These are phyloP conservation scores for Debaryomyces sp. DNA, from an alignment of 1,139 yeast species.

Conservation along the genomic window DNA sequence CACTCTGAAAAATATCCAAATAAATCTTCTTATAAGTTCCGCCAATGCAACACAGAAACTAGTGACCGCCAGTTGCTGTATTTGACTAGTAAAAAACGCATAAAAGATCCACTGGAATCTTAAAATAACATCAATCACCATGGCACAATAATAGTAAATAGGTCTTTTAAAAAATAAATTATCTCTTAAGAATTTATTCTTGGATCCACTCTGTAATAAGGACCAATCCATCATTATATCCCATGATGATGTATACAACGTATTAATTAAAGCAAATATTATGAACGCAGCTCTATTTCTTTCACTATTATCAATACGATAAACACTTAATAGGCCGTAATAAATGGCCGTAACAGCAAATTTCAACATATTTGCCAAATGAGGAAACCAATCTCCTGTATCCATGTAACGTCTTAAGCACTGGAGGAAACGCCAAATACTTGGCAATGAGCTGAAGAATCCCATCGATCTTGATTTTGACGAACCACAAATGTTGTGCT, in stretches of 20 bases:
- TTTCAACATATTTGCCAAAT: constrained; percentile 86
- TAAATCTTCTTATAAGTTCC: constrained; percentile 76
- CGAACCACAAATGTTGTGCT: constrained; percentile 65
- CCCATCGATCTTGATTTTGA: constrained; percentile 78
- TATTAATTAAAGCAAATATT: constrained; percentile 71
- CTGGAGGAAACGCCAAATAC: constrained; percentile 88
- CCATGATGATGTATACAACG: constrained; percentile 75
- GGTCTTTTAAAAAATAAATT: constrained; percentile 65
- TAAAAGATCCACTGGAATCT: constrained; percentile 94
- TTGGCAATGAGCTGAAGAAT: constrained; percentile 80
- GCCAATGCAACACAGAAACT: constrained; percentile 83
- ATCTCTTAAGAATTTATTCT: constrained; percentile 65
- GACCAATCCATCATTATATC: constrained; percentile 97
- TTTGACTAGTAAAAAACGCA: constrained; percentile 66
- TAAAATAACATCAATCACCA: constrained; percentile 68
- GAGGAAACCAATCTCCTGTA: constrained; percentile 96
- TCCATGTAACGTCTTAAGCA: constrained; percentile 91
- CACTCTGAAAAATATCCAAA: constrained; percentile 91
- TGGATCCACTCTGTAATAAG: constrained; percentile 65
- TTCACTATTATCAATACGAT: constrained; percentile 60
- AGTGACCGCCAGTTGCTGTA: constrained; percentile 90
- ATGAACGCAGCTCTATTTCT: constrained; percentile 63
- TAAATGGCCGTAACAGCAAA: constrained; percentile 68
- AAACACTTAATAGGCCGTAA: constrained; percentile 75
- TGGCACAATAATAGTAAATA: constrained; percentile 69